phyloP scores from a whole-genome alignment of 1,284 basidiomycete species.

The Heliocybe sulcata region DNA sequence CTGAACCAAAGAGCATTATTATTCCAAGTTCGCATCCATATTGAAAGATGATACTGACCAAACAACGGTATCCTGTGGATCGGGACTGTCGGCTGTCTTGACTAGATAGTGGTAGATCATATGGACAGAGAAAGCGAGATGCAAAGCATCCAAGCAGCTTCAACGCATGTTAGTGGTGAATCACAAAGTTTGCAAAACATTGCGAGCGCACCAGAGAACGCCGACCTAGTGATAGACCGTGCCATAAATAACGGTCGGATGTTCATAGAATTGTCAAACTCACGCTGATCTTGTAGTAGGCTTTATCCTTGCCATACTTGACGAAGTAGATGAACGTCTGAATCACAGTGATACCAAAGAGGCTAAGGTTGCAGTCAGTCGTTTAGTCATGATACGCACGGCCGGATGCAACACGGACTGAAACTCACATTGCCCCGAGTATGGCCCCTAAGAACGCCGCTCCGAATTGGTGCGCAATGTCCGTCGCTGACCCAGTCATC shows the following conservation, averaged over 20 bases:
- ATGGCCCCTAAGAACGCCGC: background rate
- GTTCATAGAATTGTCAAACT: background rate
- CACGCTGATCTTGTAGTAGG: constrained; percentile 1
- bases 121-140: background rate
- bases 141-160: background rate
- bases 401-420: too few relatives aligned
- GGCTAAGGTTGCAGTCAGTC: too few relatives aligned
- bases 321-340: background rate
- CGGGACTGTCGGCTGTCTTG: too few relatives aligned
- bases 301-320: background rate
- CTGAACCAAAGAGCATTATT: too few relatives aligned
- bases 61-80: too few relatives aligned
- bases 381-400: too few relatives aligned
- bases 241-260: background rate
- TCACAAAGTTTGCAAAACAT: too few relatives aligned
- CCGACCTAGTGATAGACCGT: background rate
- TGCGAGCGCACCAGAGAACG: too few relatives aligned
- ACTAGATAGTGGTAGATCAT: background rate
- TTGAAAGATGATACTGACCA: too few relatives aligned
- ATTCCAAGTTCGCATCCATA: too few relatives aligned
- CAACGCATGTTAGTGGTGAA: constrained; percentile 2
- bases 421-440: background rate
- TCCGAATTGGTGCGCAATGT: background rate
- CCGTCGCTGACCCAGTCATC: background rate
- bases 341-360: too few relatives aligned